Evolutionary conservation across 1,284 basidiomycete species (phyloP), one percentile per base, ranked within the genome.

Genomic region (Microbotryomycetes sp.): DNA sequence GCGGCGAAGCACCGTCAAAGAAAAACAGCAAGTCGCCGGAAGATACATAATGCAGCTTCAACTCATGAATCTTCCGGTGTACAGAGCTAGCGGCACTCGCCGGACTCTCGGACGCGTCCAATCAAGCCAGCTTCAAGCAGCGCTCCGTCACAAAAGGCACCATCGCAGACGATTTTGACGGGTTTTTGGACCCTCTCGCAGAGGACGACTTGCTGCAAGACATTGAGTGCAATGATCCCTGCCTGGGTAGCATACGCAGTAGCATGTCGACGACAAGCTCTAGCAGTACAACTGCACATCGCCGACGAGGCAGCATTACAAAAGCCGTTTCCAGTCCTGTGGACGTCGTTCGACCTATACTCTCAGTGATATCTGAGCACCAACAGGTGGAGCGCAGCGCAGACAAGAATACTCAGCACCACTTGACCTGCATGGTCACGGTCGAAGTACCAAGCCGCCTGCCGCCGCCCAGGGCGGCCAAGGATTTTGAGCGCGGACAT

Each of bases 11-110:
- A 69, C 81, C 81, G 23, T 83, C 83, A 61, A 90, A 88, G 77
- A 87, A 82, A 35, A 92, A 91, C 79, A 96, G 91, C 92, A 73
- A 77, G 89, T 83, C 7, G n/a, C 23, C 13, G n/a, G 35, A 11
- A 41, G 35, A 11, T 41, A 18, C 9, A 41, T 41, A 11, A 41
- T 41, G 35, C 11, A 41, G 9, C 35, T 18, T 11, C 35, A 41
- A 11, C 35, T 11, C 35, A 9, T 41, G 35, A 41, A 11, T 11
- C 35, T 41, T 41, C 18, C 35, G 35, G 9, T 46, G 24, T n/a
- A 23, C 69, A 73, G 72, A 73, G 52, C 71, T 71, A 24, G 72
- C 72, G n/a, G 66, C 68, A 18, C 48, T 73, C 9, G 63, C 64
- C 15, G 72, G 72, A 1, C 49, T 68, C 15, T 63, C 54, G 1